Base-by-base conservation (phyloP, 2,329 filamentous ascomycete species). In the Exserohilum rostratum region DNA sequence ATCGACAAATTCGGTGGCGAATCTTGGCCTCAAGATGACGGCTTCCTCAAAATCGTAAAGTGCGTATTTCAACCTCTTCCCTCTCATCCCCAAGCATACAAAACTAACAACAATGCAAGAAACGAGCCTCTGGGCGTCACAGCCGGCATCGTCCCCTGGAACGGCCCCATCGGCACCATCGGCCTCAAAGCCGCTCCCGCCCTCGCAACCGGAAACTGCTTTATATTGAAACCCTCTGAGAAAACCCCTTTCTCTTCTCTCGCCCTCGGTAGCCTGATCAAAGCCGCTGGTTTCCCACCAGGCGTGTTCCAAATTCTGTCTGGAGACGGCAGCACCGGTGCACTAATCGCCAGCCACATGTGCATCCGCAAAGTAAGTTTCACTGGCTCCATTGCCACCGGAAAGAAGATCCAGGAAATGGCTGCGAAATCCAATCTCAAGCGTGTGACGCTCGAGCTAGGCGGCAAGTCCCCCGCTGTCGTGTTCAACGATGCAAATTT, bases 401-500 rank as follows among this genome's bases (percentile, higher is more conserved):
- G 77, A 5, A 77, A 76, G 53, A 72, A 73, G 37, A 76, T 80
- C 44, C 72, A 77, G 49, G 68, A 75, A 44, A 73, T 74, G 54
- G 76, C 76, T 4, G 72, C 76, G 3, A 73, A 75, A 20, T 74
- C 67, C 1, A 79, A 79, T 46, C 62, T 80, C 6, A 79, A 79
- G 66, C 67, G 72, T 17, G 73, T 79, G 4, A 78, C 74, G 0
- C 72, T 79, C 11, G 78, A 79, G 55, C 68, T 79, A 1, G 78
- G 78, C 15, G 78, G 78, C 13, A 80, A 80, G 58, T 74, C 69
- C 7, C 78, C 78, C 0, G 73, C 74, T 1, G 66, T 80, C 5
- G 69, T 80, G 6, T 80, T 80, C 53, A 75, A 79, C 29, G 78
- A 80, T 58, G 68, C 64, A 13, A 72, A 79, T 57, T 64, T 80